Percentiles rank a stretch among this genome's conserved stretches.
Evolutionary conservation across 2,329 filamentous ascomycete genomes (phyloP).

Genomic region (Fusarium marasasianum): DNA sequence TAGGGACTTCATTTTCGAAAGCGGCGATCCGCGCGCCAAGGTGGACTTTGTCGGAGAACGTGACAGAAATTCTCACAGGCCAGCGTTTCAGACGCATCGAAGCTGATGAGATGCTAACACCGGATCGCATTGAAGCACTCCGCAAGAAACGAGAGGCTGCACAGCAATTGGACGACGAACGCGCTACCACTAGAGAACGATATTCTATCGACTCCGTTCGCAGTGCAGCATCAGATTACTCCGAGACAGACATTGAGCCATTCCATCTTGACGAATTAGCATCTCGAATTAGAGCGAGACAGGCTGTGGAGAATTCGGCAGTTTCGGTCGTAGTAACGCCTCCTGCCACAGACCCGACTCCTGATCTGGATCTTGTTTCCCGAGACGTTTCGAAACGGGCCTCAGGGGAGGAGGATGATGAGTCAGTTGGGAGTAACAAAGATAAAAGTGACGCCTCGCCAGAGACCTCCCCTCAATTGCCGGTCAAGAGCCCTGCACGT

Average conservation of each 20-base stretch:
- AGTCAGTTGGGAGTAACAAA: constrained; percentile 4
- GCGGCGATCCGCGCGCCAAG: constrained; percentile 46
- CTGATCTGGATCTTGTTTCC: constrained; percentile 37
- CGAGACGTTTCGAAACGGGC: constrained; percentile 37
- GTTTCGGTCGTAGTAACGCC: constrained; percentile 14
- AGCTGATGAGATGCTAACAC: constrained; percentile 67
- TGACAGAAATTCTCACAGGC: constrained; percentile 65
- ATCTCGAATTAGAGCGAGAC: constrained; percentile 51
- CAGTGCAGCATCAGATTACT: constrained; percentile 38
- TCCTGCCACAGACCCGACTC: constrained; percentile 5
- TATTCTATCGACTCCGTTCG: constrained; percentile 39
- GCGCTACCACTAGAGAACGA: constrained; percentile 11
- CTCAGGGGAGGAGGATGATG: neutral
- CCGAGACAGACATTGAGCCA: constrained; percentile 56
- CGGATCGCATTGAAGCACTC: constrained; percentile 59
- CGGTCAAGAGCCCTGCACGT: constrained; percentile 38
- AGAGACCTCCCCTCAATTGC: constrained; percentile 17
- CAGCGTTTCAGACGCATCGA: constrained; percentile 65
- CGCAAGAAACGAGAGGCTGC: constrained; percentile 49
- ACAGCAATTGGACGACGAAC: constrained; percentile 33
- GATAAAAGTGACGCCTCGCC: neutral
- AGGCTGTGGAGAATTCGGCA: constrained; percentile 33
- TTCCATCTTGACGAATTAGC: constrained; percentile 61
- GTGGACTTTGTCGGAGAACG: constrained; percentile 65
- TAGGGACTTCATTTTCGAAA: constrained; percentile 20